Base-by-base conservation (phyloP, 2,329 filamentous ascomycete species). In the Balansia obtecta region DNA sequence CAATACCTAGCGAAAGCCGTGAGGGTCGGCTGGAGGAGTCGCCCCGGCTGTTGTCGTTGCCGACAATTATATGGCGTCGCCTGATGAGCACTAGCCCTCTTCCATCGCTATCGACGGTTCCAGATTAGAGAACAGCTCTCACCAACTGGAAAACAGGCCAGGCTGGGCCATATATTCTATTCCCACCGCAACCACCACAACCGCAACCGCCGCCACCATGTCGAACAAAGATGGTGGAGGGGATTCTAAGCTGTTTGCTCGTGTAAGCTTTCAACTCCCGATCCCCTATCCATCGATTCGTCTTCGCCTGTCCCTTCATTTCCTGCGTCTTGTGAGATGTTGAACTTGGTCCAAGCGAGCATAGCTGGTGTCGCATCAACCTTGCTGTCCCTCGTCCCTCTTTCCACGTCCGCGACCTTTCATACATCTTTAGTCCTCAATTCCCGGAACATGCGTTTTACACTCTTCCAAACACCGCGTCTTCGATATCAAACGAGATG, bases 201-300 rank as follows among this genome's bases (percentile, higher is more conserved):
- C 32, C 40, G 46, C 53, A 45, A 44, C 39, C 46, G 13, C 47
- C 20, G 20, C 57, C 65, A 69, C 61, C 63, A 81, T 81, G 77
- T 74, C 77, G 61, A 71, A 65, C 62, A 68, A 74, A 54, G 71
- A 62, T 55, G 60, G 82, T 69, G 88, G 87, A 72, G 89, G 93
- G 71, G 93, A 97, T 82, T 95, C 93, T 73, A 97, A 96, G 81
- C 84, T 98, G 73, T 98, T 98, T 76, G 91, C 93, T 69, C 83
- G 93, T 76, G 93, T 98, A 80, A 76, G 77, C 69, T 51, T 53
- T 40, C 22, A 42, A 37, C 44, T 52, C 49, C 42, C 45, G 42
- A 48, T 39, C 12, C 16, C 18, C 10, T 39, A 37, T 22, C 30
- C 44, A 30, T 49, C 37, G 18, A 15, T 38, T 20, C 42, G 27